Percentiles rank a stretch among this genome's conserved stretches.
These are phyloP conservation scores for Pleurotus tuber-regium DNA, from an alignment of 768 basidiomycete species.

Conservation along the genomic window DNA sequence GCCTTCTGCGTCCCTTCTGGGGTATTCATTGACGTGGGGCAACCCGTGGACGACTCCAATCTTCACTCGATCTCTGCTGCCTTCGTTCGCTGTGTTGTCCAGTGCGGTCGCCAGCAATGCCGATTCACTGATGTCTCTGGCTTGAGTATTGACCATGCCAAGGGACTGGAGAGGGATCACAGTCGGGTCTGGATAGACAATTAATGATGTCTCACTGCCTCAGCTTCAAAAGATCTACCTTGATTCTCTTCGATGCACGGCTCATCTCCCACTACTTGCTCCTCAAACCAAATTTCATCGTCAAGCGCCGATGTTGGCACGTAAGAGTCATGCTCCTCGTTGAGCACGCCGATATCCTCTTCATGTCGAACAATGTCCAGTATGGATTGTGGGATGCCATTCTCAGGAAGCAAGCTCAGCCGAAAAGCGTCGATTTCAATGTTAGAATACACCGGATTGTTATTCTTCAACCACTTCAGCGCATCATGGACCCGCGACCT, in stretches of 20 bases:
- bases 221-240: too few relatives aligned
- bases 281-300: too few relatives aligned
- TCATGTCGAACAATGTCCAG: constrained; percentile 15
- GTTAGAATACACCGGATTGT: constrained; percentile 26
- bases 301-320: too few relatives aligned
- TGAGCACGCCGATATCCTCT: constrained; percentile 14
- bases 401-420: constrained; percentile 24
- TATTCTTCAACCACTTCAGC: constrained; percentile 28
- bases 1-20: background rate
- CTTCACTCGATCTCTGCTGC: too few relatives aligned
- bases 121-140: background rate
- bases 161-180: background rate
- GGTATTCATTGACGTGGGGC: background rate
- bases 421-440: constrained; percentile 19
- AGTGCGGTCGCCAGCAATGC: background rate
- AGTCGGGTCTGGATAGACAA: too few relatives aligned
- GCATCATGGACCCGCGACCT: constrained; percentile 18
- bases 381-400: constrained; percentile 31
- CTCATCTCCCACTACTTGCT: too few relatives aligned
- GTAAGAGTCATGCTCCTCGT: constrained; percentile 28
- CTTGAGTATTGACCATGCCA: background rate
- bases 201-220: too few relatives aligned
- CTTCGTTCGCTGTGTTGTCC: background rate
- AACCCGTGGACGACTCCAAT: background rate
- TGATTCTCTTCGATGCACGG: too few relatives aligned